Base-by-base conservation (phyloP, 2,329 filamentous ascomycete species). In the Aspergillus hiratsukae region DNA sequence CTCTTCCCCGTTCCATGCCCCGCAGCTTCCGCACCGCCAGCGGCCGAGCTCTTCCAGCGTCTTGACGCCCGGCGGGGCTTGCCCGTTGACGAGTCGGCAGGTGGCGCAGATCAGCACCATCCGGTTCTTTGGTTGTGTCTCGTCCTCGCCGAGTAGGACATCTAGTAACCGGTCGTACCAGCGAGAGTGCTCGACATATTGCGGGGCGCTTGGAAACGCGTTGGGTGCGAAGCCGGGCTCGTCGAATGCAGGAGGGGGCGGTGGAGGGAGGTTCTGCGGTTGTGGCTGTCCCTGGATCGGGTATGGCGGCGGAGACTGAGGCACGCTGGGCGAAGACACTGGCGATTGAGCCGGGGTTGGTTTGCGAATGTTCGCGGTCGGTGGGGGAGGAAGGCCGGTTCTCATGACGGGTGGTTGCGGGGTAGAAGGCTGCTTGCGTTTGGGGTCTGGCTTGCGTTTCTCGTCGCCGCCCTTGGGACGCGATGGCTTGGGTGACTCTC, bases 91-190 rank as follows among this genome's bases (percentile, higher is more conserved):
- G 1, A 97, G 82, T 29, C 90, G 83, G 72, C 94, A 99, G 41
- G 83, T 80, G 31, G 79, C 74, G 75, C 94, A 99, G 54, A 99
- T 90, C 61, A 99, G 79, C 7, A 87, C 93, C 57, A 96, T 85
- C 19, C 94, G 86, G 73, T 97, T 97, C 77, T 91, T 95, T 2
- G 93, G 85, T 11, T 89, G 86, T 4, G 90, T 95, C 75, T 99
- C 94, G 67, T 99, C 94, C 69, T 99, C 94, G 51, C 94, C 94
- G 0, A 99, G 82, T 27, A 99, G 84, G 0, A 96, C 84, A 68
- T 99, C 94, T 56, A 99, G 80, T 53, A 99, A 86, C 55, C 93
- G 86, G 71, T 99, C 94, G 74, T 97, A 99, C 94, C 94, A 99
- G 69, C 89, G 87, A 17, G 85, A 78, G 62, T 71, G 67, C 51